Evolutionary conservation across 331 rosid species (phyloP).

Genomic region (Erythrophleum ivorense): DNA sequence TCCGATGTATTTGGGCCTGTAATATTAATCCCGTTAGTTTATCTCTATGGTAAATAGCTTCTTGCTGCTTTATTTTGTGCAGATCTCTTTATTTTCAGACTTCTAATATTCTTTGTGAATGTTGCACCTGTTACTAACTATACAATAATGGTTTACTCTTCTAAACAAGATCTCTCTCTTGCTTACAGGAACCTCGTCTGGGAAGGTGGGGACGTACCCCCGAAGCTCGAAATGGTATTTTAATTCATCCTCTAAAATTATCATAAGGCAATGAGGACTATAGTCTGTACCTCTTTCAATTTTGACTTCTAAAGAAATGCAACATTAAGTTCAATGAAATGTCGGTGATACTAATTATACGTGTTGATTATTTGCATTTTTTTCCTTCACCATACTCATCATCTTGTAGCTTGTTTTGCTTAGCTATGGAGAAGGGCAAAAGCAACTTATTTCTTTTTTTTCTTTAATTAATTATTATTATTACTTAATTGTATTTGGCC

Average conservation of each 20-base stretch:
- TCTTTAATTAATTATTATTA: background rate
- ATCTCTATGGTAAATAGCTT: too few species aligned
- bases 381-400: background rate
- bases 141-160: background rate
- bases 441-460: background rate
- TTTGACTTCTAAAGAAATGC: slow-evolving; percentile 55
- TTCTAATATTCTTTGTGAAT: background rate
- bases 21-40: too few species aligned
- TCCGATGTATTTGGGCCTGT: too few species aligned
- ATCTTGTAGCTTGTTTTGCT: background rate
- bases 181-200: slow-evolving; percentile 85
- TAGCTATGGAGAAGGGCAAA: background rate
- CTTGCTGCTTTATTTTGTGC: background rate
- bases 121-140: background rate
- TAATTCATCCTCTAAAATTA: slow-evolving; percentile 68
- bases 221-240: slow-evolving; percentile 76
- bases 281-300: slow-evolving; percentile 54
- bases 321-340: slow-evolving; percentile 39
- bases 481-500: background rate
- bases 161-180: background rate
- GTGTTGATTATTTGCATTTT: slow-evolving; percentile 16
- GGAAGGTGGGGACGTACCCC: slow-evolving; percentile 83
- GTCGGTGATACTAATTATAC: slow-evolving; percentile 23
- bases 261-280: slow-evolving; percentile 42
- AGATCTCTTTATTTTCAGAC: background rate